These are phyloP conservation scores for Zygosaccharomyces lentus DNA, from an alignment of 805 yeast genomes.

Conservation along the genomic window DNA sequence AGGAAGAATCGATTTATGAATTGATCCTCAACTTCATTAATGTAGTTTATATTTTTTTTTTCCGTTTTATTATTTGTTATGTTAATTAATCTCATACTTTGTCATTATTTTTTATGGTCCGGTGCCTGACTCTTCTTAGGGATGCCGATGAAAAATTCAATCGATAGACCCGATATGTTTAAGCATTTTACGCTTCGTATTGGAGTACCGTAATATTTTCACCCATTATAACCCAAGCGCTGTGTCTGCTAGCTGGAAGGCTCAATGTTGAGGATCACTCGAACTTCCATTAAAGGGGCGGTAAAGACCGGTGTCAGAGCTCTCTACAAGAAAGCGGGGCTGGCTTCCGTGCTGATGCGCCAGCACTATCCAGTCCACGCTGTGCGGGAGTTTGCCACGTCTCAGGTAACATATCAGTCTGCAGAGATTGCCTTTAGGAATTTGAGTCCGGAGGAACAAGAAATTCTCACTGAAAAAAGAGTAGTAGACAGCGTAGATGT, in stretches of 20 bases:
- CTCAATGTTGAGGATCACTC: background rate
- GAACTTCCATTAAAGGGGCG: background rate
- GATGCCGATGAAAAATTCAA: background rate
- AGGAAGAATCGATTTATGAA: background rate
- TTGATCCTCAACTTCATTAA: background rate
- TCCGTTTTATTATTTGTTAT: background rate
- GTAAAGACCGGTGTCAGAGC: background rate
- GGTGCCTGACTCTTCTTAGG: conserved; percentile 1
- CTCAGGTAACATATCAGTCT: conserved; percentile 1
- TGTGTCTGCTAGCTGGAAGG: background rate
- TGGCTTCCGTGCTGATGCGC: background rate
- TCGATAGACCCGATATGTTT: background rate
- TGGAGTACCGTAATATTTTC: background rate
- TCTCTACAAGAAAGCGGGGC: background rate
- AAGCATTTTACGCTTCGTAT: background rate
- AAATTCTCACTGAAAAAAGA: conserved; percentile 54
- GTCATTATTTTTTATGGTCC: background rate
- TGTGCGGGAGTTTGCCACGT: conserved; percentile 5
- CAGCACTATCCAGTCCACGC: background rate
- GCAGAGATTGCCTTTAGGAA: conserved; percentile 17
- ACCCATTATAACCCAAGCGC: background rate
- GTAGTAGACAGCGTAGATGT: conserved; percentile 88
- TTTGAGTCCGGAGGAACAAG: conserved; percentile 43
- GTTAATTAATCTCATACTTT: background rate
- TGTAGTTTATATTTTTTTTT: background rate